Conservation (phyloP, 192 early-diverging fungal genomes). For the Umbelopsis isabellina region DNA sequence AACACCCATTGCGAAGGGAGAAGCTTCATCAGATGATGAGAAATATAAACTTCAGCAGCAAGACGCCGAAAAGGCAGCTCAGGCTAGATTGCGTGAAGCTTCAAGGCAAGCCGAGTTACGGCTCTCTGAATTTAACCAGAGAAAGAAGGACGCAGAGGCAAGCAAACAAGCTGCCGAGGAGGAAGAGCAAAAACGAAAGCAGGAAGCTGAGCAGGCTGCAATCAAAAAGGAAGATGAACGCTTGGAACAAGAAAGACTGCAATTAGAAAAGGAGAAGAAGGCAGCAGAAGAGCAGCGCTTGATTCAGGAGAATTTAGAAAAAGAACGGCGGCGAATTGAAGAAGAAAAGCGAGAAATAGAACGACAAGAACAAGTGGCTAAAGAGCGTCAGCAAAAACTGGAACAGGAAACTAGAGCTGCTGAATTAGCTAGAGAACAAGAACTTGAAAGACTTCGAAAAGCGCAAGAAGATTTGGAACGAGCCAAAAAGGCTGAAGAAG, state of each 20-base stretch:
- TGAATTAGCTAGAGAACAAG: slow-evolving; percentile 11
- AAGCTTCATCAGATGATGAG: slow-evolving; percentile 21
- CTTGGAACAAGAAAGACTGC: slow-evolving; percentile 40
- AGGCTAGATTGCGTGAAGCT: slow-evolving; percentile 49
- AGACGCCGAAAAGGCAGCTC: slow-evolving; percentile 34
- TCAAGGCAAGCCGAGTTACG: slow-evolving; percentile 35
- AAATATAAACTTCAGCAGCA: slow-evolving; percentile 39
- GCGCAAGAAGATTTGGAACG: slow-evolving; percentile 22
- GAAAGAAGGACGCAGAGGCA: slow-evolving; percentile 18
- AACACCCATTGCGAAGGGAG: slow-evolving; percentile 16
- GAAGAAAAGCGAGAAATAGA: slow-evolving; percentile 32
- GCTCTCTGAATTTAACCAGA: slow-evolving; percentile 3
- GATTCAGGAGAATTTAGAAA: slow-evolving; percentile 21
- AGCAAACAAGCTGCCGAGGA: slow-evolving; percentile 6
- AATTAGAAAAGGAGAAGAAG: slow-evolving; percentile 43
- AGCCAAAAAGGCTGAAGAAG: slow-evolving; percentile 6
- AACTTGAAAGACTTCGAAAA: slow-evolving; percentile 18
- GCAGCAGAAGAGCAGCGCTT: slow-evolving; percentile 33
- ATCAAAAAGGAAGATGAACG: slow-evolving; percentile 33
- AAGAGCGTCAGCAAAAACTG: slow-evolving; percentile 22
- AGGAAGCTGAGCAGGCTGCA: slow-evolving; percentile 26
- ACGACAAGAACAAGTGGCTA: slow-evolving; percentile 23
- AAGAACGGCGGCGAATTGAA: slow-evolving; percentile 14
- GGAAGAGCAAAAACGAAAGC: slow-evolving; percentile 27
- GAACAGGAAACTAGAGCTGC: slow-evolving; percentile 19